Conservation (phyloP, 164 flowering plant genomes). For the Protea cynaroides region DNA sequence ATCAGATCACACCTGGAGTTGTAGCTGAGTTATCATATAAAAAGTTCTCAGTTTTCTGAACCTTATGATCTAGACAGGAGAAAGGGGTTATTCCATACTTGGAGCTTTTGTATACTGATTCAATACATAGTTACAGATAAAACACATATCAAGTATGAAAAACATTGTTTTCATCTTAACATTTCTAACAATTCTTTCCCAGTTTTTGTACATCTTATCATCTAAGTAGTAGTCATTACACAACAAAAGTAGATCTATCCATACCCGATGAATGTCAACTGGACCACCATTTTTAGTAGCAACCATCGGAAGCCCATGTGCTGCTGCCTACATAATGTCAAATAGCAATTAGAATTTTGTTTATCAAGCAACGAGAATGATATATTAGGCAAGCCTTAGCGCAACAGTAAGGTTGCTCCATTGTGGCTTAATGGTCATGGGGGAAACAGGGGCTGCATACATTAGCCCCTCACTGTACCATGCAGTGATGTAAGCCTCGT, state of each 20-base stretch:
- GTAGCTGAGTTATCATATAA: neutral
- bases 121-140: neutral
- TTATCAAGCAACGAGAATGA: neutral
- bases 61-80: no score
- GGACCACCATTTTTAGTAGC: constrained; percentile 99
- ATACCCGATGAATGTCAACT: constrained; percentile 89
- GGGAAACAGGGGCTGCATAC: no score
- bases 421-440: no score
- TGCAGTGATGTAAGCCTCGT: no score
- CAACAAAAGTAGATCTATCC: neutral
- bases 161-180: neutral
- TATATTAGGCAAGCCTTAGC: no score
- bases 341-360: constrained; percentile 4
- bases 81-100: neutral
- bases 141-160: neutral
- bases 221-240: neutral
- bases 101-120: neutral
- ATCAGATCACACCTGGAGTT: neutral
- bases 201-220: neutral
- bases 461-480: no score
- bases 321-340: constrained; percentile 67
- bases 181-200: neutral
- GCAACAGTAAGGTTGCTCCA: no score
- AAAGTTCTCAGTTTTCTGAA: no score
- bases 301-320: constrained; percentile 98